phyloP scores from a whole-genome alignment of 257 asterid genomes.

The Ilex aquifolium region DNA sequence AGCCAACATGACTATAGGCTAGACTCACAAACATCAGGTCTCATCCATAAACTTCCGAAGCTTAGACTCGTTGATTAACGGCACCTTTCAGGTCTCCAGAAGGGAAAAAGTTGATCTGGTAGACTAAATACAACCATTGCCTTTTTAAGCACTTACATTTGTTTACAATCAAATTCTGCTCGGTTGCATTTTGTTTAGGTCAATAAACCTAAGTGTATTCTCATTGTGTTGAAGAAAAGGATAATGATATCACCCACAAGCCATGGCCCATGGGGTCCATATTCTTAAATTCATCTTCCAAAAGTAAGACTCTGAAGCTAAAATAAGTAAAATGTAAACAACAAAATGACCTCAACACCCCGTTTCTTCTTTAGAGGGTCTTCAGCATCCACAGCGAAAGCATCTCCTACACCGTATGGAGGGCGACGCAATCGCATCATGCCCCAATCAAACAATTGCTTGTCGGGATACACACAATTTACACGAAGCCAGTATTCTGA shows the following conservation, averaged over 20 bases:
- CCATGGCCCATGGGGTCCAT: background rate
- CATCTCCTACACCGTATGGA: constrained; percentile 89
- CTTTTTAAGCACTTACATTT: no score
- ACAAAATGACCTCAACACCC: constrained; percentile 63
- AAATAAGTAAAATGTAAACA: background rate
- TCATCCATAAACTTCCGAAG: background rate
- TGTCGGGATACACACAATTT: constrained; percentile 77
- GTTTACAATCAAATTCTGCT: no score
- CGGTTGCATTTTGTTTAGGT: no score
- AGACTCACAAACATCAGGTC: background rate
- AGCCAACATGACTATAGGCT: no score
- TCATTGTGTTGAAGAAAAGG: no score
- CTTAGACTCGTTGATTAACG: background rate
- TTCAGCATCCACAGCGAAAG: constrained; percentile 76
- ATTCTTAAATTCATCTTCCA: background rate
- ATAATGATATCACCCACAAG: background rate
- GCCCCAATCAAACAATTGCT: constrained; percentile 97
- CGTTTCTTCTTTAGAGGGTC: constrained; percentile 95
- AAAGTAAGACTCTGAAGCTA: background rate
- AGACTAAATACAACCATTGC: no score
- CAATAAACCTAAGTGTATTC: no score
- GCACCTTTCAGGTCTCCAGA: background rate
- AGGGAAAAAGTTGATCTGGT: background rate
- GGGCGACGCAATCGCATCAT: constrained; percentile 87
- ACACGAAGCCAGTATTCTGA: constrained; percentile 93